A percentile compares a stretch with the other conserved stretches of the same genome.
Conservation (phyloP, 2,329 filamentous ascomycete genomes). For the Colletotrichum spaethianum region DNA sequence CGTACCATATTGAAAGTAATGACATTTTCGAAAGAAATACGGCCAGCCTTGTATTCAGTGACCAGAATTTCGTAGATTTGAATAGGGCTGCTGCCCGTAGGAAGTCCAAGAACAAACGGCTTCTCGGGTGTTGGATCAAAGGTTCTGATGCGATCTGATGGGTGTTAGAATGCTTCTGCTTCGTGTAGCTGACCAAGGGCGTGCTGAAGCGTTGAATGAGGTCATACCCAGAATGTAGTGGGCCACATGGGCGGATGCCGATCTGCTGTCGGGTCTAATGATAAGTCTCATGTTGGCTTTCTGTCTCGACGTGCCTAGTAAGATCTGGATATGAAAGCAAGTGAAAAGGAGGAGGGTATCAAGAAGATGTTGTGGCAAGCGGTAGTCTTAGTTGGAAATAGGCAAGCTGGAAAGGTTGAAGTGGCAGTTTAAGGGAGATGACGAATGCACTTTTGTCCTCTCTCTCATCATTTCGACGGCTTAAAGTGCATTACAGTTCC, state of each 20-base stretch:
- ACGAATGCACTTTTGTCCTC: neutral
- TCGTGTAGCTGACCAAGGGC: rapidly evolving
- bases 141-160: slow-evolving; percentile 57
- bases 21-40: slow-evolving; percentile 69
- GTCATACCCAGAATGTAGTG: slow-evolving; percentile 78
- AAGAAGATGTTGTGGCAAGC: neutral
- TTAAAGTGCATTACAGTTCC: neutral
- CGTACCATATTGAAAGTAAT: slow-evolving; percentile 82
- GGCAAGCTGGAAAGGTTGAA: neutral
- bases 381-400: neutral
- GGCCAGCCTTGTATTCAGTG: slow-evolving; percentile 69
- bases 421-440: neutral
- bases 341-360: neutral
- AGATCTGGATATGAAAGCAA: no score
- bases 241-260: slow-evolving; percentile 77
- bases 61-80: slow-evolving; percentile 69
- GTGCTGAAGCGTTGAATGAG: neutral
- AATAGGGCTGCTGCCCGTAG: slow-evolving; percentile 45
- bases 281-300: slow-evolving; percentile 75
- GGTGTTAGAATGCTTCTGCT: neutral
- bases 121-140: slow-evolving; percentile 43
- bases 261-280: slow-evolving; percentile 74
- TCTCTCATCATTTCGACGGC: neutral
- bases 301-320: no score
- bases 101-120: slow-evolving; percentile 45